A percentile compares a stretch with the other conserved stretches of the same genome.
Conservation (phyloP, 768 basidiomycete species). For the Pulveroboletus ravenelii region DNA sequence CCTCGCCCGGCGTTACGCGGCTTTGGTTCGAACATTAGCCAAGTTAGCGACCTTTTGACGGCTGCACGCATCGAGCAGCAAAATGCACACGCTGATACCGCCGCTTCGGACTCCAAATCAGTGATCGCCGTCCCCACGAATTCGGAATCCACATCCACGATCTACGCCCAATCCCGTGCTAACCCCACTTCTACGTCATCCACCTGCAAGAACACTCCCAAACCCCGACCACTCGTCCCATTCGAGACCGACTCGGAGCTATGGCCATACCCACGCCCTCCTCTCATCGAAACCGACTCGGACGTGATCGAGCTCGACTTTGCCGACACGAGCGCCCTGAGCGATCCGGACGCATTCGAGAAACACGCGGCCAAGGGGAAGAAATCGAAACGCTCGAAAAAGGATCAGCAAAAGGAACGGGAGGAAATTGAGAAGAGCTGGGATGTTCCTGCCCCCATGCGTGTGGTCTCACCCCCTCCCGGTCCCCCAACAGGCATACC, state of each 20-base stretch:
- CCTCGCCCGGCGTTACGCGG: slow-evolving; percentile 47
- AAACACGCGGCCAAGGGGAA: slow-evolving; percentile 24
- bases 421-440: slow-evolving; percentile 57
- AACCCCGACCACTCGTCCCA: slow-evolving; percentile 46
- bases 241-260: slow-evolving; percentile 63
- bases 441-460: slow-evolving; percentile 44
- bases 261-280: slow-evolving; percentile 62
- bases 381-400: slow-evolving; percentile 27
- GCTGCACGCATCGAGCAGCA: slow-evolving; percentile 22
- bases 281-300: slow-evolving; percentile 38
- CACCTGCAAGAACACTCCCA: slow-evolving; percentile 17
- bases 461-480: slow-evolving; percentile 14
- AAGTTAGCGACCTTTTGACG: slow-evolving; percentile 27
- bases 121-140: not conserved
- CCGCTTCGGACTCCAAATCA: not conserved
- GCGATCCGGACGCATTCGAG: slow-evolving; percentile 59
- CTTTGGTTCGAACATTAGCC: slow-evolving; percentile 31
- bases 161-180: slow-evolving; percentile 11
- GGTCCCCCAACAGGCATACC: slow-evolving; percentile 4
- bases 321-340: slow-evolving; percentile 65
- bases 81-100: slow-evolving; percentile 3
- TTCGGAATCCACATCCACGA: slow-evolving; percentile 8
- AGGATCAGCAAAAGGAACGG: slow-evolving; percentile 35
- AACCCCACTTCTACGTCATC: slow-evolving; percentile 7
- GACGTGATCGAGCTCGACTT: slow-evolving; percentile 77